Percentiles rank a stretch among this genome's conserved stretches.
phyloP scores from a whole-genome alignment of 2,329 filamentous ascomycete genomes.

The Alternaria gansuensis region DNA sequence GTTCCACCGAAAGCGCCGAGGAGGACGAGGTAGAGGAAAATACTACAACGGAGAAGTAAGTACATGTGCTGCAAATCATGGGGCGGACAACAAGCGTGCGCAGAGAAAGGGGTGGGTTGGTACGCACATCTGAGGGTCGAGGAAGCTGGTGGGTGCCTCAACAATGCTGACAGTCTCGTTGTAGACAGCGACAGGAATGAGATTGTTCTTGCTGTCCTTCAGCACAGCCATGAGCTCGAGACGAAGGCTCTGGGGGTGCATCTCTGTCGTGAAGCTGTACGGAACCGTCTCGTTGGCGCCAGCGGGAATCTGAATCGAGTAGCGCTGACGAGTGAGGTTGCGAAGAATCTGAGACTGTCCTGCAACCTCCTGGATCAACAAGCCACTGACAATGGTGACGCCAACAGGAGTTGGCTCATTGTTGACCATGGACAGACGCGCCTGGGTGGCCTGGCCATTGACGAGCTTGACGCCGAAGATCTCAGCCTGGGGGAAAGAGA shows the following conservation, averaged over 20 bases:
- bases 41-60: conserved; percentile 63
- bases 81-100: neutral
- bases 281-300: conserved; percentile 79
- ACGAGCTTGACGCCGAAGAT: conserved; percentile 95
- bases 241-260: conserved; percentile 89
- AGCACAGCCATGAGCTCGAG: conserved; percentile 81
- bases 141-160: conserved; percentile 87
- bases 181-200: conserved; percentile 82
- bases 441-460: conserved; percentile 87
- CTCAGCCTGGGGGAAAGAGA: conserved; percentile 72
- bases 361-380: conserved; percentile 69
- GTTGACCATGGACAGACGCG: conserved; percentile 84
- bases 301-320: conserved; percentile 75
- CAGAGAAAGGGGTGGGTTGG: neutral
- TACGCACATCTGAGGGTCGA: conserved; percentile 93
- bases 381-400: conserved; percentile 79
- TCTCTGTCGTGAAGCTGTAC: conserved; percentile 87
- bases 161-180: conserved; percentile 86
- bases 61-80: neutral
- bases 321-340: conserved; percentile 83
- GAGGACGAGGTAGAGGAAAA: conserved; percentile 97
- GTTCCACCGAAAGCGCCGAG: conserved; percentile 78
- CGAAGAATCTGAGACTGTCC: conserved; percentile 70
- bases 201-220: conserved; percentile 68
- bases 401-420: conserved; percentile 78